Base-by-base conservation (phyloP, 495 filamentous ascomycete genomes). In the Aspergillus asperescens region DNA sequence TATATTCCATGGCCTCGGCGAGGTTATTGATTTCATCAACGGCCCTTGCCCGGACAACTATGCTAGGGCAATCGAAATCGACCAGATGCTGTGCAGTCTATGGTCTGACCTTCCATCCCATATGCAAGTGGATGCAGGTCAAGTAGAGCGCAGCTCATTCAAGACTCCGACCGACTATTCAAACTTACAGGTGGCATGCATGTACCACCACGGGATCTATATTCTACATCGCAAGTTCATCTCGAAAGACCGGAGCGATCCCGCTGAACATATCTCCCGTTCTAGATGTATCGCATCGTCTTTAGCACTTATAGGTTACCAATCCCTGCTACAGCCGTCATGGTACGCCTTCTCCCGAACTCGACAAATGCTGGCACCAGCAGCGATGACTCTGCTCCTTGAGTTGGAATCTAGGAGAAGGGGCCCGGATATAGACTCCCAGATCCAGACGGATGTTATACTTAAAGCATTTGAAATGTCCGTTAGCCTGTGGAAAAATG, bases 171-270 rank as follows among this genome's bases (percentile, higher is more conserved):
- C 39, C 22, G 19, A 23, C 20, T 48, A 42, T 12, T 41, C 54
- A 1, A 42, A 37, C 12, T 24, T 57, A 2, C 19, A 15, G 5
- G 28, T 52, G 1, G 27, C 6, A n/a, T 48, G 24, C 18, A 48
- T 57, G 41, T 57, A 57, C 35, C 48, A 57, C 48, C 18, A 45
- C 7, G 48, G 48, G 4, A 42, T 57, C 24, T 48, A 34, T n/a
- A 48, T 27, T 7, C 47, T 57, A 5, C 54, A 57, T 27, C 54
- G 54, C 13, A 41, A 20, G 20, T 41, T 24, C 16, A 41, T 41
- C 3, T n/a, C 39, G 4, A 13, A 41, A 19, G 1, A 2, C 13
- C 20, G 3, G 4, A 19, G 4, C 1, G 7, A 13, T n/a, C 4
- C 20, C 8, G 8, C 9, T 20, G 22, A 9, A 20, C 12, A 41